A percentile compares a stretch with the other conserved stretches of the same genome.
phyloP scores from a whole-genome alignment of 768 basidiomycete genomes.

The Lactifluus subvellereus region DNA sequence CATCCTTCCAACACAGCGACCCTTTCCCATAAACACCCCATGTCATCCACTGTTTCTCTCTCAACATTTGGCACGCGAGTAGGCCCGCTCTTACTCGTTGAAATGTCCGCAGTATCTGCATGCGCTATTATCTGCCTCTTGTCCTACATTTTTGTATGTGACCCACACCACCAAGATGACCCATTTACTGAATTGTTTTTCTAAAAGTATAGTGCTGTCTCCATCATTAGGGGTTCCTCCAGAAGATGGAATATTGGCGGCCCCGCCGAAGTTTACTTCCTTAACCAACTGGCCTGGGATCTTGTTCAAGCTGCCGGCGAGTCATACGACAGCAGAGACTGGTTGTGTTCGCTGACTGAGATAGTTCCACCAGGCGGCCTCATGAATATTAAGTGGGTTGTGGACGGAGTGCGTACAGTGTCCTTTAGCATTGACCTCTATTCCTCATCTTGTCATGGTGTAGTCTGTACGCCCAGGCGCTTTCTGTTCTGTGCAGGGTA shows the following conservation, averaged over 20 bases:
- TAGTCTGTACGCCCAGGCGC: neutral
- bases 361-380: slow-evolving; percentile 30
- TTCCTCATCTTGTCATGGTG: neutral
- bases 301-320: slow-evolving; percentile 27
- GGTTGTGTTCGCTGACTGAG: neutral
- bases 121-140: neutral
- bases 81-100: neutral
- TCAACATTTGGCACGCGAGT: neutral
- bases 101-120: neutral
- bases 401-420: slow-evolving; percentile 27
- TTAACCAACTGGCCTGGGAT: slow-evolving; percentile 27
- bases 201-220: neutral
- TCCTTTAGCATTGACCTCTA: neutral
- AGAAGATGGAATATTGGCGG: neutral
- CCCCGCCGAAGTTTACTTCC: slow-evolving; percentile 38
- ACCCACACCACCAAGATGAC: neutral
- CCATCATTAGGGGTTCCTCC: neutral
- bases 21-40: too few species aligned
- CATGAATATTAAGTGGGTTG: slow-evolving; percentile 34
- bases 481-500: neutral
- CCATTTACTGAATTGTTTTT: neutral
- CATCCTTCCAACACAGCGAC: too few species aligned
- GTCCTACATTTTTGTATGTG: neutral
- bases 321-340: too few species aligned
- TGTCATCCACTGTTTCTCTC: too few species aligned